These are phyloP conservation scores for Colletotrichum sublineola DNA, from an alignment of 2,329 filamentous ascomycete genomes.

Conservation along the genomic window DNA sequence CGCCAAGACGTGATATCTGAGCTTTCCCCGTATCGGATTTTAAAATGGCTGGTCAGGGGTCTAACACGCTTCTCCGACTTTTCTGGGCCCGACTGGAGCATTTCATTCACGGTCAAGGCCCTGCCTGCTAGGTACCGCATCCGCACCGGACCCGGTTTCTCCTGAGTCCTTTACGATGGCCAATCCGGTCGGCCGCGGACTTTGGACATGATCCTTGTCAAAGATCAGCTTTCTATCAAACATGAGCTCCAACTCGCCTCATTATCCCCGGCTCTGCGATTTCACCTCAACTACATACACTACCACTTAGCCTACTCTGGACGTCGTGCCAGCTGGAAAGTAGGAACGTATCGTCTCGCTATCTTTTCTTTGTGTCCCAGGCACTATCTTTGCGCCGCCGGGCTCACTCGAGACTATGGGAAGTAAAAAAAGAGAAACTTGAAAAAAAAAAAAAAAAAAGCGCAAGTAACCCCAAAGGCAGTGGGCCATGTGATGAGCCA, in stretches of 20 bases:
- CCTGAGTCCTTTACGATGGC: slow-evolving; percentile 20
- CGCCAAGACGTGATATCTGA: slow-evolving; percentile 39
- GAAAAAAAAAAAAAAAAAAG: not conserved
- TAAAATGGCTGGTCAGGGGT: slow-evolving; percentile 27
- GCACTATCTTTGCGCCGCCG: not conserved
- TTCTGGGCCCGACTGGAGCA: not conserved
- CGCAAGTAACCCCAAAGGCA: not conserved
- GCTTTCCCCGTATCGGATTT: slow-evolving; percentile 33
- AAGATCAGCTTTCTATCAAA: slow-evolving; percentile 17
- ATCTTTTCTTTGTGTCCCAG: slow-evolving; percentile 4
- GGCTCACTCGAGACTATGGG: not conserved
- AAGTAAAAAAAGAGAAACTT: not conserved
- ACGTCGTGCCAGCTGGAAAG: not conserved
- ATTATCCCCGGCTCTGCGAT: not conserved
- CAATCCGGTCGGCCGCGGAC: slow-evolving; percentile 12
- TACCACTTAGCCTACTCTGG: slow-evolving; percentile 8
- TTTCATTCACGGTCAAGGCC: not conserved
- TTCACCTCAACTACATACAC: not conserved
- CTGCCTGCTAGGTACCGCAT: not conserved
- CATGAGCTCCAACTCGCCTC: not conserved
- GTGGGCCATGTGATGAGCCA: not conserved
- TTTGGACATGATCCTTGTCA: slow-evolving; percentile 16
- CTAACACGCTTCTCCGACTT: slow-evolving; percentile 9
- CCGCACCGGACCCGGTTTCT: slow-evolving; percentile 16
- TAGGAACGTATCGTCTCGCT: slow-evolving; percentile 11